Base-by-base conservation (phyloP, 73 alveolate genomes). In the Paramecium pentaurelia region DNA sequence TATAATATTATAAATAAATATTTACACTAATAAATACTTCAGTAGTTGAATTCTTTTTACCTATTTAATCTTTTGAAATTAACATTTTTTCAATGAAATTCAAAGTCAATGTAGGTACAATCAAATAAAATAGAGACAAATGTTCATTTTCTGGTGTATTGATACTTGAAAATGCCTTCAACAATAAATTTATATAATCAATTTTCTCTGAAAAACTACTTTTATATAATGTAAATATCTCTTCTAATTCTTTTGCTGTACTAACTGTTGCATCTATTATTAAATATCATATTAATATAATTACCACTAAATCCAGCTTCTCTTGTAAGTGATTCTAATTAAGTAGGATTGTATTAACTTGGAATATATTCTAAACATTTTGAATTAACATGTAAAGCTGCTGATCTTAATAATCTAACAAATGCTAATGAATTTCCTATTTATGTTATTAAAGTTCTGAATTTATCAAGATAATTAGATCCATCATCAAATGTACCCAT, bases 391-490 rank as follows among this genome's bases (percentile, higher is more conserved):
- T 98, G 97, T 86, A 98, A 94, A 34, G 98, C 95, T 38, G 99
- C 99, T 11, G 98, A 95, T 88, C 99, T 89, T 32, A 98, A 96
- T 92, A 98, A 93, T 91, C 99, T 95, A 3, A 98, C 99, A 73
- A 95, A 94, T 42, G 99, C 99, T 22, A 98, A 93, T 6, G 98
- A 97, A 92, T 98, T 98, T 37, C 99, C 99, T 47, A 98, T 98
- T 92, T 98, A 97, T 12, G 99, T 98, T 25, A 98, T 96, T 30
- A 95, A 86, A 88, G 94, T 90, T 95, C 98, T 96, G 92, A 94
- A 97, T 90, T 98, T 96, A 93, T 96, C 98, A 64, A 96, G 89
- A 92, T 93, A 95, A 84, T 96, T 95, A 42, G 58, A 58, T 49
- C 96, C 98, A 42, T 97, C 96, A 80, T 98, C 96, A 58, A 97